phyloP scores from a whole-genome alignment of 768 basidiomycete genomes.

The Mrakia blollopis region DNA sequence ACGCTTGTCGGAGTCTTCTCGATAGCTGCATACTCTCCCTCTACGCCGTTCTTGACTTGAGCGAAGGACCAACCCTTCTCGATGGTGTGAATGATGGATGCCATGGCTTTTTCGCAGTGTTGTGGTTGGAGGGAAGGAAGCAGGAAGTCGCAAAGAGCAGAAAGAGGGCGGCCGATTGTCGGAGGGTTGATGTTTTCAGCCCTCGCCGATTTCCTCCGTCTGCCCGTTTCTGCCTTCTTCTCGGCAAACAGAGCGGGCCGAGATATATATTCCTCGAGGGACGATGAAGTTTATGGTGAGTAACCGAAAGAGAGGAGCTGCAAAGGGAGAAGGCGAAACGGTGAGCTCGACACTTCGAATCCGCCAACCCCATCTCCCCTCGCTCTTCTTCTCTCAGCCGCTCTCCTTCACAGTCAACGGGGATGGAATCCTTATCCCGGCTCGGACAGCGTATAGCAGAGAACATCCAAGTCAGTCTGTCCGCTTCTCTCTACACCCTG shows the following conservation, averaged over 20 bases:
- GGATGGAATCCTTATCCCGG: constrained; percentile 32
- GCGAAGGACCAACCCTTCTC: constrained; percentile 30
- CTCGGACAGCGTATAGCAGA: constrained; percentile 33
- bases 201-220: background rate
- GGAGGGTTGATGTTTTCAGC: background rate
- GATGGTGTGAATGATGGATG: background rate
- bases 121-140: constrained; percentile 5
- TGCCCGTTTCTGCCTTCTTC: no score
- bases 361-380: background rate
- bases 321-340: no score
- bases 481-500: background rate
- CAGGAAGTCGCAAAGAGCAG: background rate
- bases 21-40: constrained; percentile 33
- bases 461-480: constrained; percentile 21
- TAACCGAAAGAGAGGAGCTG: no score
- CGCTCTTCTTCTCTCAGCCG: background rate
- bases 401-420: background rate
- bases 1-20: constrained; percentile 66
- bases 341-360: no score
- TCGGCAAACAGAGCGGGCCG: no score
- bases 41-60: constrained; percentile 10
- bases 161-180: background rate
- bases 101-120: background rate
- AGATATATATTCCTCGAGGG: no score
- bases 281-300: no score